Percentiles rank a stretch among this genome's conserved stretches.
Evolutionary conservation across 148 eudicot species (phyloP).

Genomic region (Mesembryanthemum crystallinum): DNA sequence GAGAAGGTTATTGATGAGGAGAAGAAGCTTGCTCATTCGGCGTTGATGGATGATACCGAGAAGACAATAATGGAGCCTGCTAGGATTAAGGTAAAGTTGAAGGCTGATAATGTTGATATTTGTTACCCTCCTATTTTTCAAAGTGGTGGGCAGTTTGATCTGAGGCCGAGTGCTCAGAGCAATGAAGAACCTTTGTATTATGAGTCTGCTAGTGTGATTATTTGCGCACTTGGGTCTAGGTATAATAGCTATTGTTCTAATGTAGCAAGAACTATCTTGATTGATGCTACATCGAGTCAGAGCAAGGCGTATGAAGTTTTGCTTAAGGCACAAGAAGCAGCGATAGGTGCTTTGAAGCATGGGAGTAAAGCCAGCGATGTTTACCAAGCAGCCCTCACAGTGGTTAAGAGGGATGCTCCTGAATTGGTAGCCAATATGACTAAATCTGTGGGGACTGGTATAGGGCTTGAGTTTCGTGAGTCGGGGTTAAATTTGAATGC

Average conservation of each 20-base stretch:
- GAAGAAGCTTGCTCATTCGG: slow-evolving; percentile 73
- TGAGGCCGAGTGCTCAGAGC: slow-evolving; percentile 79
- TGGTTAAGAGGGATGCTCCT: slow-evolving; percentile 79
- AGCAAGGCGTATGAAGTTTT: slow-evolving; percentile 78
- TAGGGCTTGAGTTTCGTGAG: slow-evolving; percentile 91
- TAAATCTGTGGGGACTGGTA: slow-evolving; percentile 88
- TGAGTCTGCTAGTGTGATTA: slow-evolving; percentile 79
- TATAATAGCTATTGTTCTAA: slow-evolving; percentile 86
- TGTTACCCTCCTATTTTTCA: slow-evolving; percentile 96
- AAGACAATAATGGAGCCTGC: slow-evolving; percentile 63
- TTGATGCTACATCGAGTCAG: slow-evolving; percentile 65
- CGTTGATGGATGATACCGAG: slow-evolving; percentile 84
- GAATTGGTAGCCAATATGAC: slow-evolving; percentile 68
- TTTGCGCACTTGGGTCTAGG: slow-evolving; percentile 81
- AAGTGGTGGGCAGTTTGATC: slow-evolving; percentile 91
- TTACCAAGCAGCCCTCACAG: slow-evolving; percentile 62
- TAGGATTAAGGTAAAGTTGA: slow-evolving; percentile 64
- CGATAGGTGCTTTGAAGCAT: slow-evolving; percentile 63
- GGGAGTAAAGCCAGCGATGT: slow-evolving; percentile 58
- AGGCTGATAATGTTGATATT: slow-evolving; percentile 82
- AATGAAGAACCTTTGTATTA: slow-evolving; percentile 68
- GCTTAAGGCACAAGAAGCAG: slow-evolving; percentile 86
- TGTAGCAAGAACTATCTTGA: slow-evolving; percentile 72
- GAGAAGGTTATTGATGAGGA: slow-evolving; percentile 89
- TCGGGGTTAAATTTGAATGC: slow-evolving; percentile 64